Base-by-base conservation (phyloP, 257 asterid genomes). In the Scutellaria barbata region DNA sequence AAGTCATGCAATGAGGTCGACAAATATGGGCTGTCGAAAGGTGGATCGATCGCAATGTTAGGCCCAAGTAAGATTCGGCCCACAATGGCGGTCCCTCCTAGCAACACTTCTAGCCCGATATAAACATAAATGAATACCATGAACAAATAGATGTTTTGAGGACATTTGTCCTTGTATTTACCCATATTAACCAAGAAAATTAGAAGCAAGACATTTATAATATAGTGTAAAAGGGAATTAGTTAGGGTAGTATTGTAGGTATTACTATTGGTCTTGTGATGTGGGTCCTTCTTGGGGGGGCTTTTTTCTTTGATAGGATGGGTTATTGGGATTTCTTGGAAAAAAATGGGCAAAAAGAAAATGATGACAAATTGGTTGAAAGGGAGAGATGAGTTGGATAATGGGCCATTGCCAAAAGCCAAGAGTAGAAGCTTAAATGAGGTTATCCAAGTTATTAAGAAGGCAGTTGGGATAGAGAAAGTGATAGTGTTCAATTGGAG, bases 391-490 rank as follows among this genome's bases (percentile, higher is more conserved):
- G 84, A 76, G 56, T 35, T 42, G 41, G 87, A 75, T 8, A 86
- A 69, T 17, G 91, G 89, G 71, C 89, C 91, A 5, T 2, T 13
- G 11, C 77, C 84, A 17, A 69, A 83, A 5, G 68, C 87, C 60
- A 86, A 77, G 52, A 75, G 87, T 14, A 86, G 69, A 17, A 86
- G 75, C 81, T 86, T 84, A 71, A 78, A 83, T 45, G 80, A 66
- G 67, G 85, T 41, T 63, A 77, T 73, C 87, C 87, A 83, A 14
- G 85, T 74, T 2, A 81, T 58, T 62, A 77, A 86, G 56, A 86
- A 80, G 9, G 79, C 69, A 30, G 82, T 80, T 11, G 80, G 33
- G 4, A 68, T 9, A 7, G 66, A 55, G 4, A 83, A 66, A 45
- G 67, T 78, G 66, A 83, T 10, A 0, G 82, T 40, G 14, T 63